These are phyloP conservation scores for Apiotrichum porosum DNA, from an alignment of 1,284 basidiomycete genomes.

Conservation along the genomic window DNA sequence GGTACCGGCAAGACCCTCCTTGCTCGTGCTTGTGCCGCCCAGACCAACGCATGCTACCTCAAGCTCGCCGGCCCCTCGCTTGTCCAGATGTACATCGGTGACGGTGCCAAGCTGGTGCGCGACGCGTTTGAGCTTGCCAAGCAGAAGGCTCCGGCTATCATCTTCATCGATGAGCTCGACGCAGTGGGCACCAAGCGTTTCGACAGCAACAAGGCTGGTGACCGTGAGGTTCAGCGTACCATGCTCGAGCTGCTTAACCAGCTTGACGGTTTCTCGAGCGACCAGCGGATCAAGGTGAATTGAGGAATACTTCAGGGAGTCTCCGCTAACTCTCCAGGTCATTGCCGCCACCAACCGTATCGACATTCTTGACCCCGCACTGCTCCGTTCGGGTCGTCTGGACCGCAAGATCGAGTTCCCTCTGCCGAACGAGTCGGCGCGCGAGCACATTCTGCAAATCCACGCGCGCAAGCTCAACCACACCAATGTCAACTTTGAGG, in stretches of 20 bases:
- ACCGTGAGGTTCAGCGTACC: constrained; percentile 97
- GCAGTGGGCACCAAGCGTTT: constrained; percentile 99
- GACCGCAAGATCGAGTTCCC: constrained; percentile 80
- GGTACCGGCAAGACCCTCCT: constrained; percentile 74
- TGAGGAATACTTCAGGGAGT: no score
- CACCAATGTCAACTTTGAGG: constrained; percentile 67
- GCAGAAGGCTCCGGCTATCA: constrained; percentile 95
- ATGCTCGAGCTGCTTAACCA: constrained; percentile 98
- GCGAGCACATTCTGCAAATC: constrained; percentile 70
- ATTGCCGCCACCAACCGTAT: constrained; percentile 99
- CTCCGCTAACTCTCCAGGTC: no score
- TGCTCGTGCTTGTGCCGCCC: constrained; percentile 70
- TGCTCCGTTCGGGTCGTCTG: constrained; percentile 68
- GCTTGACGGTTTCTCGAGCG: constrained; percentile 76
- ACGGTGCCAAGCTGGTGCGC: constrained; percentile 92
- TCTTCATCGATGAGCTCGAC: constrained; percentile 98
- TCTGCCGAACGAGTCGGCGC: constrained; percentile 66
- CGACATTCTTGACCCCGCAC: constrained; percentile 84
- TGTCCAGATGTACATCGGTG: constrained; percentile 79
- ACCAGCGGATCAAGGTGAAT: constrained; percentile 92
- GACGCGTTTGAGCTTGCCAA: constrained; percentile 97
- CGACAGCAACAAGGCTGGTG: constrained; percentile 94
- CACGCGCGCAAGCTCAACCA: constrained; percentile 80
- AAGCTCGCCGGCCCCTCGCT: constrained; percentile 73
- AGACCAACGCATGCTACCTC: constrained; percentile 75